Evolutionary conservation across 345 rosid species (phyloP), one percentile per base, ranked within the genome.

Genomic region (Salix brachista): DNA sequence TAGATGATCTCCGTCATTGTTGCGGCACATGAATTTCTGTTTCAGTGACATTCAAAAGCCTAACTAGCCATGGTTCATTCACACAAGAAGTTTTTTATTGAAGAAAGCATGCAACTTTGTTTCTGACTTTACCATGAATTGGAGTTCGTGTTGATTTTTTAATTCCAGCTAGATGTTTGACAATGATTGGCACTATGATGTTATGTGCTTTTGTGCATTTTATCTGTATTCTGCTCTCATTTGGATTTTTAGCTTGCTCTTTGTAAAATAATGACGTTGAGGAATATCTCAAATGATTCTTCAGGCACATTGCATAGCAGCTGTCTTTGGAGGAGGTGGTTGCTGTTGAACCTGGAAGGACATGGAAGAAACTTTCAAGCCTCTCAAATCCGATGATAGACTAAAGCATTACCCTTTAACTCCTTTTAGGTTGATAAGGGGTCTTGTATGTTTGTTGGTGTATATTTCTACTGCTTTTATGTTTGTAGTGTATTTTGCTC

Each of bases 401-500:
- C 75, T 87, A 62, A 90, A 89, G 78, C 89, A 86, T 56, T 90
- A 84, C 2, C 86, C 87, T 41, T 83, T 93, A 80, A 93, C 90
- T 48, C 92, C 86, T 30, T 61, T 88, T 74, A 86, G 91, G 88
- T 54, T 88, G 78, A 69, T 87, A 42, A 84, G 97, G 78, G 97
- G 97, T 48, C 12, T 90, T 75, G 74, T 88, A 66, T 91, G 92
- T 84, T 69, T 92, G 30, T 67, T 83, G 70, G 90, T 91, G 84
- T 91, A 83, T 81, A 41, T 93, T 8, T 89, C 90, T 26, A 91
- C 94, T 50, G 91, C 96, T 37, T 89, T 90, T 75, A 87, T 86
- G 91, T 90, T 90, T 74, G 26, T 92, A 46, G 77, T 89, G 36
- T 93, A 88, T 81, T 83, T 91, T 82, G 86, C 85, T 34, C 94